phyloP scores from a whole-genome alignment of 257 asterid species.

The Nemophila menziesii region DNA sequence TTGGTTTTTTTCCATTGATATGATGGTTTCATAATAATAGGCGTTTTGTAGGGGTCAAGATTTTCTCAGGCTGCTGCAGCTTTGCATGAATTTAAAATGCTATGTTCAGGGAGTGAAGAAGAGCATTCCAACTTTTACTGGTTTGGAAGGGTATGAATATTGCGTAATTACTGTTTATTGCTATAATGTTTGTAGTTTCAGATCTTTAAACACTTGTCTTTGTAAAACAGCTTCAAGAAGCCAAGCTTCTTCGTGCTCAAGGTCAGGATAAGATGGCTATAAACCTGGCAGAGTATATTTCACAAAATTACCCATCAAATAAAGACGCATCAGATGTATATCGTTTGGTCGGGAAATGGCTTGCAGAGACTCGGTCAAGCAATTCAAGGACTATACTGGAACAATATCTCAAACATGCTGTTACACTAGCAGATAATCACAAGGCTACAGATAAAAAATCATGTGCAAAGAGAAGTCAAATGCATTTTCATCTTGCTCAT shows the following conservation, averaged over 20 bases:
- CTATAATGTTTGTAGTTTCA: not conserved
- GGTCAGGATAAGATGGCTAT: conserved; percentile 95
- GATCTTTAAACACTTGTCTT: not conserved
- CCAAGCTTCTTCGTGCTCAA: conserved; percentile 92
- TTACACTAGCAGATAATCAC: conserved; percentile 59
- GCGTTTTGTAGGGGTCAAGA: conserved; percentile 55
- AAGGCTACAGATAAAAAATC: conserved; percentile 43
- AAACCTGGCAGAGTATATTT: conserved; percentile 80
- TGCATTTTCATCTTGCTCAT: conserved; percentile 98
- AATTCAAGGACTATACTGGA: conserved; percentile 87
- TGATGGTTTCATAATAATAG: conserved; percentile 1
- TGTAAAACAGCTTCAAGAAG: conserved; percentile 75
- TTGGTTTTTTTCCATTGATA: not conserved
- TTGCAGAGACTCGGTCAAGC: conserved; percentile 96
- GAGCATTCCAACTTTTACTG: conserved; percentile 56
- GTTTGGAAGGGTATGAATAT: conserved; percentile 49
- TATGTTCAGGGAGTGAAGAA: conserved; percentile 55
- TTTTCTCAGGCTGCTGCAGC: conserved; percentile 94
- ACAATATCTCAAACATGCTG: conserved; percentile 90
- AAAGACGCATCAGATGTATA: conserved; percentile 68
- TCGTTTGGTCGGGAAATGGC: conserved; percentile 93
- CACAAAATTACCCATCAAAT: conserved; percentile 43
- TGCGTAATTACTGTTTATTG: not conserved
- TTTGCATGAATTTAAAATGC: conserved; percentile 71
- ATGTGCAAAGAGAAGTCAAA: conserved; percentile 60